phyloP scores from a whole-genome alignment of 352 stramenopile species.

The Globisporangium cederbergense region DNA sequence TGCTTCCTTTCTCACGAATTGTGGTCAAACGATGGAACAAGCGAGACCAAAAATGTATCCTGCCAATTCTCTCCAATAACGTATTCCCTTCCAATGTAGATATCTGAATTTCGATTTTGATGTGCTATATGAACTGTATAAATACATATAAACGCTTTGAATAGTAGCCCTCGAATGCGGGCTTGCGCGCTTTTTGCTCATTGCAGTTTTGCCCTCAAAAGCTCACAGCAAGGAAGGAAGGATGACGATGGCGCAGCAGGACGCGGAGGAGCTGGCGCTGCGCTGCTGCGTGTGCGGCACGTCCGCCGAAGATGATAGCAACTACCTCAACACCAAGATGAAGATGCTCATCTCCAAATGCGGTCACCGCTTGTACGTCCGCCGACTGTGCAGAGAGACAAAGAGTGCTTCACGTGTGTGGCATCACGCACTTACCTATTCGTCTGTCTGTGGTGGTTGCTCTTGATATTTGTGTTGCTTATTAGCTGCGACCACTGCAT shows the following conservation, averaged over 20 bases:
- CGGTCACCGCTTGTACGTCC: conserved; percentile 82
- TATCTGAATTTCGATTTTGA: neutral
- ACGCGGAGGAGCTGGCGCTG: conserved; percentile 70
- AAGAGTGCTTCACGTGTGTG: neutral
- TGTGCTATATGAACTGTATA: neutral
- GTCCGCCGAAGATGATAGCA: conserved; percentile 80
- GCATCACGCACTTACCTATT: neutral
- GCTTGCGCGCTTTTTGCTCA: neutral
- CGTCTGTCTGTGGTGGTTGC: neutral
- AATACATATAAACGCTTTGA: neutral
- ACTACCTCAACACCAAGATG: conserved; percentile 91
- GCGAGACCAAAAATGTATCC: conserved; percentile 3
- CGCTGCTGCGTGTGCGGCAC: conserved; percentile 88
- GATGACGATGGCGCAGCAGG: conserved; percentile 36
- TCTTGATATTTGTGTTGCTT: neutral
- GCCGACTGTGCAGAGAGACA: neutral
- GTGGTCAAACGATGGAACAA: neutral
- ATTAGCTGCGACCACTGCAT: conserved; percentile 81
- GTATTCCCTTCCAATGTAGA: neutral
- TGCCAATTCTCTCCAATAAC: neutral
- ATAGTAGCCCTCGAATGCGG: neutral
- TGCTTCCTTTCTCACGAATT: neutral
- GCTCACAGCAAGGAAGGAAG: neutral
- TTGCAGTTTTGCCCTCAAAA: conserved; percentile 3
- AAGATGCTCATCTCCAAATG: conserved; percentile 92